These are phyloP conservation scores for Dissophora globulifera DNA, from an alignment of 192 early-diverging fungal genomes.

Conservation along the genomic window DNA sequence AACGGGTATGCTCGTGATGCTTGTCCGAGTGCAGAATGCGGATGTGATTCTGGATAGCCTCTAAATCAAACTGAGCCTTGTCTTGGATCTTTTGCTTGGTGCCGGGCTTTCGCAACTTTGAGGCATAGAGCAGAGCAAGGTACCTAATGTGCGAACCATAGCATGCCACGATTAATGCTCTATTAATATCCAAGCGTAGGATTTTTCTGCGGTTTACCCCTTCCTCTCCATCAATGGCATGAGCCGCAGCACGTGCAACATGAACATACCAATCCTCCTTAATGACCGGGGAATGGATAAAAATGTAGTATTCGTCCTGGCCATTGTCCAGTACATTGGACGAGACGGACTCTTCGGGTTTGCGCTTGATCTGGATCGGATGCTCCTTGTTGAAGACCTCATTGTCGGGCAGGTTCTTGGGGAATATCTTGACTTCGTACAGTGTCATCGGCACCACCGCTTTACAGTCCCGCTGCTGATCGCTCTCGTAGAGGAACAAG, in stretches of 20 bases:
- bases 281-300: constrained; percentile 70
- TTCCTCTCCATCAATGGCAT: too few relatives aligned
- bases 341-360: constrained; percentile 21
- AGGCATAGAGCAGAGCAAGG: constrained; percentile 35
- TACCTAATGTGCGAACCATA: constrained; percentile 15
- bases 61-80: constrained; percentile 52
- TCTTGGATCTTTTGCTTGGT: constrained; percentile 53
- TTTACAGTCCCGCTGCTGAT: constrained; percentile 76
- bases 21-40: constrained; percentile 63
- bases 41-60: constrained; percentile 48
- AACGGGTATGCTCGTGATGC: constrained; percentile 60
- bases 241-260: too few relatives aligned
- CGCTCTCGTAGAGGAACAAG: constrained; percentile 82
- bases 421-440: constrained; percentile 69
- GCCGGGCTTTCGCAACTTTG: constrained; percentile 43
- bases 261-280: constrained; percentile 91
- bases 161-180: too few relatives aligned
- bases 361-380: constrained; percentile 61
- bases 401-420: constrained; percentile 64
- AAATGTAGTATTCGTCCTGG: constrained; percentile 64
- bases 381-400: constrained; percentile 69
- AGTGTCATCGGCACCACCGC: constrained; percentile 75
- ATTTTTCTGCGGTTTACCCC: too few relatives aligned
- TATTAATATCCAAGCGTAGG: too few relatives aligned
- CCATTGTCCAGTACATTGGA: constrained; percentile 29